A percentile compares a stretch with the other conserved stretches of the same genome.
Evolutionary conservation across 164 flowering plant genomes (phyloP).

Genomic region (Berberis vulgaris): DNA sequence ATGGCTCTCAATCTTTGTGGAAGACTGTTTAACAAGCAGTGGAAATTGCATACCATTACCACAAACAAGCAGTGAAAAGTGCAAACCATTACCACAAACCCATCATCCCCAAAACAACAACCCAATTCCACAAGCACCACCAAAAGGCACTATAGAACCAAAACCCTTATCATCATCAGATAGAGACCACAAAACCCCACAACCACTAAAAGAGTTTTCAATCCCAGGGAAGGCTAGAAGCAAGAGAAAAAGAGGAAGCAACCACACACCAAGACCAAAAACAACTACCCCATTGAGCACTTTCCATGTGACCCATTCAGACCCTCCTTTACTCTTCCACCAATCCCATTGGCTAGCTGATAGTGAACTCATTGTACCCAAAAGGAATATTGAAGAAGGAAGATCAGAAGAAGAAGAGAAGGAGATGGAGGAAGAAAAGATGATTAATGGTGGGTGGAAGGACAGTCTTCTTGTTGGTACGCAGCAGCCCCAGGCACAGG

Average conservation of each 20-base stretch:
- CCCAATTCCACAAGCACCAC: background rate
- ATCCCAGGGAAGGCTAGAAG: conserved; percentile 42
- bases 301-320: conserved; percentile 16
- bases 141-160: background rate
- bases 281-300: background rate
- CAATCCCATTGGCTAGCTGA: conserved; percentile 58
- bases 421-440: conserved; percentile 4
- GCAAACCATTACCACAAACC: no score
- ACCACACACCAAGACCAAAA: conserved; percentile 12
- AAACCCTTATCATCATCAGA: conserved; percentile 6
- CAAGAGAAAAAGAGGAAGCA: conserved; percentile 35
- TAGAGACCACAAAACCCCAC: conserved; percentile 10
- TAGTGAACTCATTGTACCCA: conserved; percentile 47
- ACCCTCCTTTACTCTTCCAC: conserved; percentile 40
- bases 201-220: conserved; percentile 18
- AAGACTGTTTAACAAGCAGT: conserved; percentile 46
- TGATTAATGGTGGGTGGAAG: conserved; percentile 2
- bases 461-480: conserved; percentile 2
- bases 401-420: conserved; percentile 7
- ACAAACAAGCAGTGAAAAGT: background rate
- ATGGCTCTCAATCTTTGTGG: conserved; percentile 52
- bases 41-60: conserved; percentile 26
- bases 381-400: conserved; percentile 16
- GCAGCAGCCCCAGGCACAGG: conserved; percentile 17
- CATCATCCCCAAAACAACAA: background rate